Base-by-base conservation (phyloP, 305 asterid genomes). In the Fraxinus albicans region DNA sequence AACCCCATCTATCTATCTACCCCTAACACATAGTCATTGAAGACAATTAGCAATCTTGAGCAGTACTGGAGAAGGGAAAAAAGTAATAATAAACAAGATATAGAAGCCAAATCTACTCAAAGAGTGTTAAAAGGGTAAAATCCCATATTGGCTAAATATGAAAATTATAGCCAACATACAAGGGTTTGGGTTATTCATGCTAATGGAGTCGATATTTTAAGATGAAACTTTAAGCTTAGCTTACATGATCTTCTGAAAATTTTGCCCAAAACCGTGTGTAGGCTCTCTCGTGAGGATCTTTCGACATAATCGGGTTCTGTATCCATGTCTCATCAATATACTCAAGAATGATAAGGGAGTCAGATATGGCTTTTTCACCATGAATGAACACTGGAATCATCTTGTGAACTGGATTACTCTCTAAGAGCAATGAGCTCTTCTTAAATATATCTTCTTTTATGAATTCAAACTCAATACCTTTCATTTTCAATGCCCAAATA, bases 321-420 rank as follows among this genome's bases (percentile, higher is more conserved):
- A 31, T 83, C 85, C 89, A 85, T 12, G 83, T 77, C 33, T 82
- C 86, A 17, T 84, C 86, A 33, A 84, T 82, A 55, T 84, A 80
- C 35, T 82, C 81, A 47, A 87, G 83, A 79, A 84, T 84, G 53
- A 87, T 23, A 47, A 82, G 87, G 6, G 86, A 80, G 69, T 86
- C 86, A 33, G 80, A 70, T 35, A 82, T 69, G 19, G 80, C 47
- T 12, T 79, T 82, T 63, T 53, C 75, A 1, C 73, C 78, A 47
- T 83, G 88, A 33, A 83, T 38, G 38, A 86, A 81, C 50, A 80
- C 82, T 19, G 86, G 85, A 55, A 86, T 36, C 35, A 25, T 83
- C 83, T 80, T 83, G 81, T 83, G 19, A 70, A 86, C 36, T 35
- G 84, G 84, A 47, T 86, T 83, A 19, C 47, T n/a, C 72, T 82